phyloP scores from a whole-genome alignment of 2,329 filamentous ascomycete species.

The Trichoderma sp. region DNA sequence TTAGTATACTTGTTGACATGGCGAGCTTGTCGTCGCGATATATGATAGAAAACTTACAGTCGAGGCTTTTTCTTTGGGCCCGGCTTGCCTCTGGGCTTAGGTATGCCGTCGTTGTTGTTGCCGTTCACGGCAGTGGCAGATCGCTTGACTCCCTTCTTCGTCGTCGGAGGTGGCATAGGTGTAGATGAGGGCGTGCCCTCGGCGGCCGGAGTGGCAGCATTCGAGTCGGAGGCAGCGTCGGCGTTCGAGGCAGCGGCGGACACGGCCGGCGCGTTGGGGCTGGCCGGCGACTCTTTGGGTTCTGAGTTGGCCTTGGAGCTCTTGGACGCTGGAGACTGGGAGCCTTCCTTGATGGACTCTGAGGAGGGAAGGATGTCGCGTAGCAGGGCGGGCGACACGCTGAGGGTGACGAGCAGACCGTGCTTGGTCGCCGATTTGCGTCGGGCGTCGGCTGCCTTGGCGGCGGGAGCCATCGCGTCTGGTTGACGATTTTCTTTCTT shows the following conservation, averaged over 20 bases:
- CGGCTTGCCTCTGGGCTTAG: conserved; percentile 82
- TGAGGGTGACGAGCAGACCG: conserved; percentile 54
- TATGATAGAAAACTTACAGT: conserved; percentile 66
- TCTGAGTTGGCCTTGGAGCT: conserved; percentile 41
- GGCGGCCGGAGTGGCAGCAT: conserved; percentile 59
- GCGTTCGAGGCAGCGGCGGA: conserved; percentile 47
- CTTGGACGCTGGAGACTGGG: conserved; percentile 43
- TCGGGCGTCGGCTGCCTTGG: conserved; percentile 42
- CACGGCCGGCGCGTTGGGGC: conserved; percentile 45
- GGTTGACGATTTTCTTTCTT: conserved; percentile 3
- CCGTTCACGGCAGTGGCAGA: conserved; percentile 67
- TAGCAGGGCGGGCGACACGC: conserved; percentile 54
- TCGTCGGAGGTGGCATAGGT: conserved; percentile 64
- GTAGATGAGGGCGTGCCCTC: conserved; percentile 58
- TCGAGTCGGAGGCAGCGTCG: conserved; percentile 62
- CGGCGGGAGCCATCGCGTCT: conserved; percentile 41
- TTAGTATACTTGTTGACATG: conserved; percentile 7
- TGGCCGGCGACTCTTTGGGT: conserved; percentile 50
- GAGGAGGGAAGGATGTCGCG: conserved; percentile 51
- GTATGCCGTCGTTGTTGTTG: conserved; percentile 56
- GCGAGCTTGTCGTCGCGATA: conserved; percentile 17
- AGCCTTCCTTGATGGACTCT: conserved; percentile 48
- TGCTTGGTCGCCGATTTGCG: conserved; percentile 45
- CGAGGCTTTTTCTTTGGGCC: conserved; percentile 95
- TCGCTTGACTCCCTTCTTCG: conserved; percentile 76